Evolutionary conservation across 1,284 basidiomycete genomes (phyloP), one percentile per base, ranked within the genome.

Genomic region (Volvariella volvacea): DNA sequence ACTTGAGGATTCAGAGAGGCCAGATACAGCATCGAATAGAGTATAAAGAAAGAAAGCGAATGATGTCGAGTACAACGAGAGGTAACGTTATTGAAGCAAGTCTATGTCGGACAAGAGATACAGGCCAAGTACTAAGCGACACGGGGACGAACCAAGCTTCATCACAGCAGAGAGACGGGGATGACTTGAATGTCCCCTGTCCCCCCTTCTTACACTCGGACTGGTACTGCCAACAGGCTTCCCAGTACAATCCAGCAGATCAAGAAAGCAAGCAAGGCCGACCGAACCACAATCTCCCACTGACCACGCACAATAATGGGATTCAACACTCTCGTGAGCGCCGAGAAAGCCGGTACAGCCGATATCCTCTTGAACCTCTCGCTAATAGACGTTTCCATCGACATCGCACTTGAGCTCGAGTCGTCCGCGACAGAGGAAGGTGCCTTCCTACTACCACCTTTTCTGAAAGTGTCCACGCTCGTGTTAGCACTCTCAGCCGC

Each of bases 231-330:
- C 48, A 71, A 45, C 25, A 68, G 44, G 19, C 51, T 48, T 1
- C 64, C 70, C 4, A 70, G 49, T 15, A 72, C 39, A 10, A 60
- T 41, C 62, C 63, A 69, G 41, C 60, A 57, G 20, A 67, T 40
- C 22, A 69, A 17, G 19, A 73, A 58, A 3, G 65, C 62, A 19
- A 66, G 45, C 0, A 55, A 36, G 32, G 58, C 53, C 1, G 68
- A 71, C 30, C 70, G 62, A 20, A 70, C 58, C 14, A 74, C 71
- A 39, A 78, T 79, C 62, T 88, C 85, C 87, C 86, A 89, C 54
- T 89, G 87, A 3, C 78, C 83, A 10, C 87, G 71, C 43, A 76
- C 71, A 40, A 88, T 75, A 43, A 82, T 68, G n/a, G 83, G 80
- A 49, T 73, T 83, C 39, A 83, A 67, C 21, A 88, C 68, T 34